Conservation (phyloP, 768 basidiomycete genomes). For the Naganishia friedmannii region DNA sequence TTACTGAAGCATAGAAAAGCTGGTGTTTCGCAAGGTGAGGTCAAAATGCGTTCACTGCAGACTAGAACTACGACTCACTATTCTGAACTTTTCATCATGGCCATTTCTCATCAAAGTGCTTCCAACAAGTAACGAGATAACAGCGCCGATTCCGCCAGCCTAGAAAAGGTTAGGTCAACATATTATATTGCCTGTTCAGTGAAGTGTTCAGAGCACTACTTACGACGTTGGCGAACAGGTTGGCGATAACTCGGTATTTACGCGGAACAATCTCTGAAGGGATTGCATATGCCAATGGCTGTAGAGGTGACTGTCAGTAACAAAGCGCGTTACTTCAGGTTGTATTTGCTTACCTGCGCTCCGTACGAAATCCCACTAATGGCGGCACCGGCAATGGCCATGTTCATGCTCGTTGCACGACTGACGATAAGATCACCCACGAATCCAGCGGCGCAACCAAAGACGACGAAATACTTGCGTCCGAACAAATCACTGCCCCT, state of each 20-base stretch:
- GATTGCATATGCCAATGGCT: conserved; percentile 17
- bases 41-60: neutral
- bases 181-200: neutral
- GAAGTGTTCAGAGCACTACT: neutral
- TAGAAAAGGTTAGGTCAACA: neutral
- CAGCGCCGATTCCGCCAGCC: conserved; percentile 18
- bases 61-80: neutral
- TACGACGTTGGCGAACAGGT: conserved; percentile 9
- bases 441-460: conserved; percentile 7
- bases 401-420: conserved; percentile 19
- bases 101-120: conserved; percentile 14
- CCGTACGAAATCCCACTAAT: conserved; percentile 16
- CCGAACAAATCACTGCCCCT: conserved; percentile 13
- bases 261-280: conserved; percentile 20
- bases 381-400: conserved; percentile 19
- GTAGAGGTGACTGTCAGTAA: neutral
- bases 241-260: conserved; percentile 9
- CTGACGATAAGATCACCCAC: conserved; percentile 14
- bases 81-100: conserved; percentile 12
- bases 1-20: conserved; percentile 13
- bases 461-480: conserved; percentile 16
- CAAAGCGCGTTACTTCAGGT: too few species aligned
- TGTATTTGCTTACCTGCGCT: neutral
- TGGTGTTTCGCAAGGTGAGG: neutral
- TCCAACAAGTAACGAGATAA: neutral